These are phyloP conservation scores for Dryas integrifolia DNA, from an alignment of 331 rosid species.

Conservation along the genomic window DNA sequence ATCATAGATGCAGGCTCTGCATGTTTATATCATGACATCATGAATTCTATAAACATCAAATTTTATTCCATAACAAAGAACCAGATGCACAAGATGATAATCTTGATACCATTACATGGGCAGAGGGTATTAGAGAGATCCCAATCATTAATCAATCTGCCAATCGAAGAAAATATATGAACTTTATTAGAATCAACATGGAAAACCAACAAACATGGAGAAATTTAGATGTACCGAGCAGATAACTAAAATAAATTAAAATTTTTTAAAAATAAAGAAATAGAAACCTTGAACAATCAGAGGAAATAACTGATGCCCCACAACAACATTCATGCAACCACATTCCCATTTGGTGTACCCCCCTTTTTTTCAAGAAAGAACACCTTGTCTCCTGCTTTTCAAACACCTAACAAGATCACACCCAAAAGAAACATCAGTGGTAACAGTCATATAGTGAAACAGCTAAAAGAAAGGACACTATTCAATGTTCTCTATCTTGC, in stretches of 20 bases:
- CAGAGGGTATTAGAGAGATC: conserved; percentile 52
- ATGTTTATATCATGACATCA: conserved; percentile 20
- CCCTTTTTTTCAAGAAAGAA: conserved; percentile 64
- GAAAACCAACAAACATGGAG: not conserved
- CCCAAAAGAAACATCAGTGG: not conserved
- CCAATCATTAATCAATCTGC: conserved; percentile 64
- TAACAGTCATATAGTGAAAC: not conserved
- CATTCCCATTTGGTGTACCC: conserved; percentile 70
- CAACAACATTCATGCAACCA: conserved; percentile 79
- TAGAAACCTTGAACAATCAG: conserved; percentile 48
- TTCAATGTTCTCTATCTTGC: not conserved
- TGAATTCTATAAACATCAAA: conserved; percentile 13
- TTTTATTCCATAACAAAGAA: conserved; percentile 17
- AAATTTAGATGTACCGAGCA: not conserved
- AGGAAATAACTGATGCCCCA: conserved; percentile 47
- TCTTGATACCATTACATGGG: conserved; percentile 64
- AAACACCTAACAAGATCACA: conserved; percentile 48
- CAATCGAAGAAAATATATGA: conserved; percentile 14
- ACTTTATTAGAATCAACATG: conserved; percentile 24
- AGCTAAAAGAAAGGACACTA: not conserved
- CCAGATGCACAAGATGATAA: conserved; percentile 21
- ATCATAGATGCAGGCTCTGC: conserved; percentile 55
- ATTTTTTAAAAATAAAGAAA: conserved; percentile 8
- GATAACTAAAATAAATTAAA: not conserved
- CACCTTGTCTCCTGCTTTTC: conserved; percentile 70